These are phyloP conservation scores for Misopates orontium DNA, from an alignment of 257 asterid genomes.

Conservation along the genomic window DNA sequence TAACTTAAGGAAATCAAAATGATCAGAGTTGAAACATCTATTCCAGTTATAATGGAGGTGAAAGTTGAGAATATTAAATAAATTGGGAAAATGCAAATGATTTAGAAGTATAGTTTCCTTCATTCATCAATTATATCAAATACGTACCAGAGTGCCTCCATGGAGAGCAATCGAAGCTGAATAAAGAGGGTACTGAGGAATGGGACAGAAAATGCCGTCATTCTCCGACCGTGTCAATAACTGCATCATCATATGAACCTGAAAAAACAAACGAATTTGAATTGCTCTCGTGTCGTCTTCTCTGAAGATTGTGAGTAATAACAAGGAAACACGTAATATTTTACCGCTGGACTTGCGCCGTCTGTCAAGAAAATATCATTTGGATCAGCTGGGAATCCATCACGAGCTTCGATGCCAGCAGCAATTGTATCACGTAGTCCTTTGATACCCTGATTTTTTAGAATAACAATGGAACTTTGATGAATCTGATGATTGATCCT, in stretches of 20 bases:
- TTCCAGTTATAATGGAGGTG: neutral
- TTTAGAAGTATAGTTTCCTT: neutral
- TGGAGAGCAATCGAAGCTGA: constrained; percentile 89
- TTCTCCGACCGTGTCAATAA: constrained; percentile 69
- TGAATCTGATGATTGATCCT: constrained; percentile 3
- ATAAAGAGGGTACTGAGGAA: constrained; percentile 95
- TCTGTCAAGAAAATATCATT: constrained; percentile 95
- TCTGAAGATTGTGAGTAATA: neutral
- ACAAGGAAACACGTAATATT: constrained; percentile 1
- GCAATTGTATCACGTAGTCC: constrained; percentile 95
- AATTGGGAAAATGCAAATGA: neutral
- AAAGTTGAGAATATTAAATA: neutral
- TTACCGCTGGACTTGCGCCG: constrained; percentile 99
- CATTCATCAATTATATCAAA: neutral
- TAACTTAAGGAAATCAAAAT: neutral
- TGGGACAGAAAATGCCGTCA: constrained; percentile 96
- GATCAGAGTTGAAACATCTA: neutral
- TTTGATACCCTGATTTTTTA: constrained; percentile 70
- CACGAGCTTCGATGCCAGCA: constrained; percentile 96
- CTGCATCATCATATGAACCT: constrained; percentile 99
- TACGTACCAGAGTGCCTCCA: constrained; percentile 92
- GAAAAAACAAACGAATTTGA: constrained; percentile 17
- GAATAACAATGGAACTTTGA: constrained; percentile 1
- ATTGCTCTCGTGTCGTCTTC: neutral
- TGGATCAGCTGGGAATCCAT: constrained; percentile 91